Conservation (phyloP, 371 early-diverging fungal genomes). For the Mortierella sp. region DNA sequence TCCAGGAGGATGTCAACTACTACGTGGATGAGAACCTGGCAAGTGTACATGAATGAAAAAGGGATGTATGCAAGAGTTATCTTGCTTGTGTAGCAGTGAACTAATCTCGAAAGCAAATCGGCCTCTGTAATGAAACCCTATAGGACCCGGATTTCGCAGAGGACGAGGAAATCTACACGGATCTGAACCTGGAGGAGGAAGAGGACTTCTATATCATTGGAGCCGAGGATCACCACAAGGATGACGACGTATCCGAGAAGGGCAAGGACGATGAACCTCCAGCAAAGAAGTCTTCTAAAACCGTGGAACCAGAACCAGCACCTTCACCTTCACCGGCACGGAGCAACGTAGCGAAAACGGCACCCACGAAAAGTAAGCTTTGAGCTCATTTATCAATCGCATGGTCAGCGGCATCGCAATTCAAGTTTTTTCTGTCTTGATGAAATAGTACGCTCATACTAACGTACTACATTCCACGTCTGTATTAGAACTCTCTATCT, state of each 20-base stretch:
- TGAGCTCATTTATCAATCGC: too few species aligned
- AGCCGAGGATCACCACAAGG: slow-evolving; percentile 63
- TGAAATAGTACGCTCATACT: background rate
- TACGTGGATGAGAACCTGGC: slow-evolving; percentile 88
- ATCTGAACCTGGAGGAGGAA: slow-evolving; percentile 91
- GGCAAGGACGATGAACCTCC: slow-evolving; percentile 54
- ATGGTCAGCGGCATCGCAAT: too few species aligned
- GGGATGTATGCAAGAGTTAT: background rate
- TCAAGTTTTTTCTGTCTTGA: background rate
- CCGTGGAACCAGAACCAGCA: slow-evolving; percentile 50
- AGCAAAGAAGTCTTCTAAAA: slow-evolving; percentile 49
- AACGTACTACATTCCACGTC: background rate
- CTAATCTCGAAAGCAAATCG: background rate
- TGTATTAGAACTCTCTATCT: slow-evolving; percentile 31
- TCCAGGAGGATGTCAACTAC: slow-evolving; percentile 90
- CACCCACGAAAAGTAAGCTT: slow-evolving; percentile 36
- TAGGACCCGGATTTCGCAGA: slow-evolving; percentile 90
- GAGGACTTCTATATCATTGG: slow-evolving; percentile 79
- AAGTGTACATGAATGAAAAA: background rate
- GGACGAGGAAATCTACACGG: slow-evolving; percentile 93
- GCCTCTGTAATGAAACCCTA: background rate
- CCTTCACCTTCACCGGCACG: slow-evolving; percentile 28
- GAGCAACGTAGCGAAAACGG: slow-evolving; percentile 10
- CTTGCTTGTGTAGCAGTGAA: background rate
- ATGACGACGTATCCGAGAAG: slow-evolving; percentile 35